Evolutionary conservation across 179 eudicot genomes (phyloP).

Genomic region (Amaranthus tricolor): DNA sequence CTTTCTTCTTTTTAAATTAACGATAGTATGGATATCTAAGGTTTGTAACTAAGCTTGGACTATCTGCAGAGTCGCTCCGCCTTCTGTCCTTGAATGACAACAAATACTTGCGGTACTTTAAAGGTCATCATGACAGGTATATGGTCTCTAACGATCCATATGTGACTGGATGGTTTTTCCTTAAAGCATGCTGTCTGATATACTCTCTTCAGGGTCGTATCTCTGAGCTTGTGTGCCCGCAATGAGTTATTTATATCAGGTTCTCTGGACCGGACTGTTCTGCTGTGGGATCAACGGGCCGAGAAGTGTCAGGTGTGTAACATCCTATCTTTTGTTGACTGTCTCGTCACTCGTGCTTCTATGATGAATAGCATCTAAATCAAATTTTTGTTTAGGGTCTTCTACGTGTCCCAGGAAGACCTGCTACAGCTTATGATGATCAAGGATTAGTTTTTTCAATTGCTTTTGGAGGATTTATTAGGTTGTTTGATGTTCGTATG

Average conservation of each 20-base stretch:
- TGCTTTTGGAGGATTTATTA: constrained; percentile 88
- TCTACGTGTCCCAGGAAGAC: constrained; percentile 91
- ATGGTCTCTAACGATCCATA: not conserved
- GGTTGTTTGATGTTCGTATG: constrained; percentile 89
- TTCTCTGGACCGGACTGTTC: constrained; percentile 88
- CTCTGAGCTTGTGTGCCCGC: constrained; percentile 91
- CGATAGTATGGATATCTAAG: not conserved
- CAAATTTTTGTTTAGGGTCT: constrained; percentile 57
- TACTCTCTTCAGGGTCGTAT: constrained; percentile 64
- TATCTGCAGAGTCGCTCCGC: constrained; percentile 80
- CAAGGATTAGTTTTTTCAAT: constrained; percentile 94
- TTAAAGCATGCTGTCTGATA: constrained; percentile 18
- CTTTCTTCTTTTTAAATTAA: constrained; percentile 10
- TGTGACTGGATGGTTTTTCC: not conserved
- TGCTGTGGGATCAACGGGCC: constrained; percentile 97
- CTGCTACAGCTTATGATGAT: constrained; percentile 95
- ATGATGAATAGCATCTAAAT: not conserved
- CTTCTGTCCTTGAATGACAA: constrained; percentile 96
- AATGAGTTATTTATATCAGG: constrained; percentile 83
- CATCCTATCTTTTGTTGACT: not conserved
- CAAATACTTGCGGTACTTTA: constrained; percentile 93
- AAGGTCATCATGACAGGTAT: constrained; percentile 98
- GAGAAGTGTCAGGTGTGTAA: constrained; percentile 84
- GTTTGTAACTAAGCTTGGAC: constrained; percentile 8
- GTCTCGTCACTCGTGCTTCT: constrained; percentile 7